phyloP scores from a whole-genome alignment of 352 stramenopile genomes.

The Halophytophthora batemanensis region DNA sequence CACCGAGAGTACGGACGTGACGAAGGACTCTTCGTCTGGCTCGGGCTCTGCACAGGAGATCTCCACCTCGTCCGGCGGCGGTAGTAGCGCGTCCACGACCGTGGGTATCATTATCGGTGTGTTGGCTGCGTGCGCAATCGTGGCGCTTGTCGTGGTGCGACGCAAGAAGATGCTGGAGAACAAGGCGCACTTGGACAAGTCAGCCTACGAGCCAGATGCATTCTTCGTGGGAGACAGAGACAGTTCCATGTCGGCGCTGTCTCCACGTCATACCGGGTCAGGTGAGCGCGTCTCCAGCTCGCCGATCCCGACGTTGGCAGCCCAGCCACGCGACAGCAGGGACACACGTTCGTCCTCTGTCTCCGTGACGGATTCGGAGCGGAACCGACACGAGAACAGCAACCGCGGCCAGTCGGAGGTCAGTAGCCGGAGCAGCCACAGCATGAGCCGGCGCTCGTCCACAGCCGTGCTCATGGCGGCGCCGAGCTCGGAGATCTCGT shows the following conservation, averaged over 20 bases:
- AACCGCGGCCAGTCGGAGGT: slow-evolving; percentile 13
- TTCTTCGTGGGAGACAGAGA: slow-evolving; percentile 27
- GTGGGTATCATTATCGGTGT: slow-evolving; percentile 50
- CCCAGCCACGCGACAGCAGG: slow-evolving; percentile 22
- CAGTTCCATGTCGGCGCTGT: slow-evolving; percentile 21
- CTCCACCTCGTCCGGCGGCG: slow-evolving; percentile 37
- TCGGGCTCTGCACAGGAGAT: slow-evolving; percentile 21
- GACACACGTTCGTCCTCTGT: slow-evolving; percentile 52
- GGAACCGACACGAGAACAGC: slow-evolving; percentile 26
- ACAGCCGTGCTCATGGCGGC: slow-evolving; percentile 35
- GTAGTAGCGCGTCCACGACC: slow-evolving; percentile 34
- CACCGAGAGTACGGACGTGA: slow-evolving; percentile 6
- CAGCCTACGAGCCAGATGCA: slow-evolving; percentile 23
- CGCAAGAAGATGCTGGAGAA: slow-evolving; percentile 56
- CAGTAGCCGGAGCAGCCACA: slow-evolving; percentile 11
- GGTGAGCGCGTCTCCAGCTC: slow-evolving; percentile 31
- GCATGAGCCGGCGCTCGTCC: slow-evolving; percentile 39
- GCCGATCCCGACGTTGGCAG: slow-evolving; percentile 44
- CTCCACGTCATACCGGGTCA: slow-evolving; percentile 23
- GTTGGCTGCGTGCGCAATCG: slow-evolving; percentile 33
- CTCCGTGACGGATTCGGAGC: slow-evolving; percentile 30
- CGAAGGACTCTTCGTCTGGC: slow-evolving; percentile 9
- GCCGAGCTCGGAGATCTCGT: slow-evolving; percentile 19
- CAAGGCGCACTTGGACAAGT: slow-evolving; percentile 41
- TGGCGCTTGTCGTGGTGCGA: slow-evolving; percentile 51